Evolutionary conservation across 352 stramenopile species (phyloP).

Genomic region (Phytophthora quininea): DNA sequence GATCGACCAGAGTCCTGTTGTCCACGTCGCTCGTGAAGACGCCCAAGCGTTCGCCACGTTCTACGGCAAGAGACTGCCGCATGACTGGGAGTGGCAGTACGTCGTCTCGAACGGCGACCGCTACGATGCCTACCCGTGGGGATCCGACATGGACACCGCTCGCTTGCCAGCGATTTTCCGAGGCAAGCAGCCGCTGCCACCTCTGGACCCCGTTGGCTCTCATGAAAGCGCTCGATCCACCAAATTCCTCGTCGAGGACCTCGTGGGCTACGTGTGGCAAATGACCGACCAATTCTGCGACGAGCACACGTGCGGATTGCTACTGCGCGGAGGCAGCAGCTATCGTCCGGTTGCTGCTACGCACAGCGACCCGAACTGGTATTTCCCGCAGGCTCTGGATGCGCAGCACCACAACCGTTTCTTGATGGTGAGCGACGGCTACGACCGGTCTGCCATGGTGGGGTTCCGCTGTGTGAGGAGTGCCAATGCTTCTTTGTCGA

Average conservation of each 20-base stretch:
- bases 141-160: constrained; percentile 34
- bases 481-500: background rate
- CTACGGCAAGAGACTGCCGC: constrained; percentile 75
- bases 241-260: constrained; percentile 66
- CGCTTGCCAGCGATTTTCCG: constrained; percentile 31
- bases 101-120: constrained; percentile 72
- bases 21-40: constrained; percentile 80
- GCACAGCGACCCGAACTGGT: constrained; percentile 83
- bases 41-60: constrained; percentile 70
- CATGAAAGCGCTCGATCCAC: constrained; percentile 52
- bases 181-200: constrained; percentile 46
- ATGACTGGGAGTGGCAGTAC: constrained; percentile 90
- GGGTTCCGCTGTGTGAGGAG: constrained; percentile 78
- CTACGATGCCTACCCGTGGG: constrained; percentile 73
- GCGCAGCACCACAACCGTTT: constrained; percentile 78
- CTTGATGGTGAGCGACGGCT: constrained; percentile 72
- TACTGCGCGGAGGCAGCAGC: constrained; percentile 78
- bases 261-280: constrained; percentile 86
- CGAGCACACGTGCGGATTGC: constrained; percentile 73
- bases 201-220: constrained; percentile 54
- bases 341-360: constrained; percentile 76
- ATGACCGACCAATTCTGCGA: constrained; percentile 89
- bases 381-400: constrained; percentile 75
- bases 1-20: constrained; percentile 66
- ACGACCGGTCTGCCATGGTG: constrained; percentile 75